phyloP scores from a whole-genome alignment of 2,329 filamentous ascomycete genomes.

The Dactylellina haptotyla region DNA sequence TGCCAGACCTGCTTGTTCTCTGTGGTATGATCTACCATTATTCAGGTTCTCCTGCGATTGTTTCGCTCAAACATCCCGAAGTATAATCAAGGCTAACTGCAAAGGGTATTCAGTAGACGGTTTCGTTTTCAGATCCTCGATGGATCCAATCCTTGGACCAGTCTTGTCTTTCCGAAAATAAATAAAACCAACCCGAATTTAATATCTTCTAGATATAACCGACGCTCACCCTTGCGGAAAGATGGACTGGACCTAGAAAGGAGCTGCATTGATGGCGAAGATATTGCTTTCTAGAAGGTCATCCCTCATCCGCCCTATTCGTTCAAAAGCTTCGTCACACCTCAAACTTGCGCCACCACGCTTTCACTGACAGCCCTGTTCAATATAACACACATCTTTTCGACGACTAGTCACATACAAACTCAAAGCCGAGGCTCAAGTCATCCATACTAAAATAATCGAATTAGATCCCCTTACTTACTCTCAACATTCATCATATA shows the following conservation, averaged over 20 bases:
- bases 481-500: not conserved
- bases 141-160: constrained; percentile 32
- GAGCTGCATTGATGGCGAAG: constrained; percentile 36
- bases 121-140: constrained; percentile 23
- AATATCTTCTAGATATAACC: constrained; percentile 38
- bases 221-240: constrained; percentile 36
- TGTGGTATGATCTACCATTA: constrained; percentile 33
- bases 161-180: constrained; percentile 52
- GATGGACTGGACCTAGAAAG: constrained; percentile 43
- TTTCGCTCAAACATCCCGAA: constrained; percentile 42
- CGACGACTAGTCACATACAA: constrained; percentile 4
- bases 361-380: constrained; percentile 26
- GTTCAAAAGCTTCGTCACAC: constrained; percentile 21
- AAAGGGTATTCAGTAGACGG: constrained; percentile 45
- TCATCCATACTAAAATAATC: not conserved
- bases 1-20: constrained; percentile 34
- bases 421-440: not conserved
- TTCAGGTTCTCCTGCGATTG: constrained; percentile 23
- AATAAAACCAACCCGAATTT: constrained; percentile 31
- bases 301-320: constrained; percentile 6
- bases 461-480: not conserved
- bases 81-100: constrained; percentile 42
- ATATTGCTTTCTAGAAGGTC: constrained; percentile 42
- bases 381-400: constrained; percentile 31
- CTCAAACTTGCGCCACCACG: constrained; percentile 27